Evolutionary conservation across 1,284 basidiomycete species (phyloP).

Genomic region (Austroboletus novae-zelandiae): DNA sequence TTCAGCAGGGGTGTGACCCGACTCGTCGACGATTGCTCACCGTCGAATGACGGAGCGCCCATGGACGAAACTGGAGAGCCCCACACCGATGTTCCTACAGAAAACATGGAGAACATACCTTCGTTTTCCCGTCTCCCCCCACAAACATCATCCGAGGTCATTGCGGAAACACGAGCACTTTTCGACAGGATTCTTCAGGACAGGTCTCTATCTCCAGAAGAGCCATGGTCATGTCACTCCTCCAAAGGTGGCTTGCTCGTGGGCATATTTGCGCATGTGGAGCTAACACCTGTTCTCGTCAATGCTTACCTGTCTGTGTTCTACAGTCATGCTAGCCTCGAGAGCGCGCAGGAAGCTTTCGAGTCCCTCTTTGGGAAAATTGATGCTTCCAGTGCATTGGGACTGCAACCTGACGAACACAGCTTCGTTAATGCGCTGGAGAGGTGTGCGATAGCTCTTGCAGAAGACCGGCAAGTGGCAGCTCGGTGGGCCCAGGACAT

Average conservation of each 20-base stretch:
- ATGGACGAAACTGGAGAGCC: constrained; percentile 1
- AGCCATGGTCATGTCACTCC: not conserved
- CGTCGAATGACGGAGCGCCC: constrained; percentile 9
- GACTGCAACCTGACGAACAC: constrained; percentile 48
- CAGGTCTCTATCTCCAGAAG: constrained; percentile 16
- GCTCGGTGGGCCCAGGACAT: constrained; percentile 51
- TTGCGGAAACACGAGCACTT: constrained; percentile 70
- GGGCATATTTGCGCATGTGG: constrained; percentile 58
- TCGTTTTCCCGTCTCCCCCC: constrained; percentile 66
- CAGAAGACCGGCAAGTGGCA: constrained; percentile 48
- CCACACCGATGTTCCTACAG: not conserved
- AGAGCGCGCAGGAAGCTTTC: constrained; percentile 47
- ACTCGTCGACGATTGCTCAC: constrained; percentile 28
- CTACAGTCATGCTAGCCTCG: constrained; percentile 60
- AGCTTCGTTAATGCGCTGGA: constrained; percentile 69
- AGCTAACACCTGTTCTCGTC: constrained; percentile 61
- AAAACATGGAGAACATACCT: constrained; percentile 17
- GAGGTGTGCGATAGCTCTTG: constrained; percentile 50
- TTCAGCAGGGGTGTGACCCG: constrained; percentile 51
- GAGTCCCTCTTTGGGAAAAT: constrained; percentile 40
- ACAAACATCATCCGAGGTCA: constrained; percentile 69
- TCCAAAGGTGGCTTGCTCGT: constrained; percentile 4
- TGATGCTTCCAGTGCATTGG: not conserved
- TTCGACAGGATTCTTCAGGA: constrained; percentile 71
- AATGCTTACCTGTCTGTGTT: constrained; percentile 84